phyloP scores from a whole-genome alignment of 108 stramenopile species.

The Parietichytrium sp. region DNA sequence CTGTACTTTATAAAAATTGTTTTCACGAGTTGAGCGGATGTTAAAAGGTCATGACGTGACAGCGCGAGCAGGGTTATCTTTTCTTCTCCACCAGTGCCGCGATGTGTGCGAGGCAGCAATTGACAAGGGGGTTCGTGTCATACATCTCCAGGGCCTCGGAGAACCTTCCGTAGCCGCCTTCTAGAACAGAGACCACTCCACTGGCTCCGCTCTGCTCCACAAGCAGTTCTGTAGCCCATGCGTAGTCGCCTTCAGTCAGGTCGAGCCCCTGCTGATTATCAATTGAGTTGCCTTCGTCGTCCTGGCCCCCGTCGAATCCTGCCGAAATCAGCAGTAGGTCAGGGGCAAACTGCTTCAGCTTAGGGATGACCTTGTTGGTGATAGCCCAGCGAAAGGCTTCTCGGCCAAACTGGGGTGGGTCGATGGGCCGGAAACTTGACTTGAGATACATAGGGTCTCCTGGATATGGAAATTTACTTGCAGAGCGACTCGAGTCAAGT shows the following conservation, averaged over 20 bases:
- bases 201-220: conserved; percentile 84
- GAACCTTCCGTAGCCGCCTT: conserved; percentile 85
- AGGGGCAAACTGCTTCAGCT: conserved; percentile 82
- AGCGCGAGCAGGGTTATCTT: neutral
- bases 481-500: neutral
- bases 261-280: conserved; percentile 55
- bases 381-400: neutral
- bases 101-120: conserved; percentile 25
- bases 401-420: too few relatives aligned
- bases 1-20: too few relatives aligned
- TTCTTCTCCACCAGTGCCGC: conserved; percentile 32
- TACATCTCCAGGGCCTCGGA: neutral
- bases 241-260: conserved; percentile 74
- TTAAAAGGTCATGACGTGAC: too few relatives aligned
- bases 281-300: conserved; percentile 80
- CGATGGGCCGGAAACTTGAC: neutral
- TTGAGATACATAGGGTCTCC: too few relatives aligned
- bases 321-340: conserved; percentile 89
- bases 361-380: conserved; percentile 49
- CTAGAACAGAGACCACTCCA: conserved; percentile 81
- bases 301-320: conserved; percentile 89
- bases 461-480: neutral
- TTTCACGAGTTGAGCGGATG: too few relatives aligned
- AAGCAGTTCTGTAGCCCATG: conserved; percentile 72
- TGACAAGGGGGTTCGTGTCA: neutral